Evolutionary conservation across 371 early-diverging fungal genomes (phyloP), one percentile per base, ranked within the genome.

Genomic region (Rhizopus delemar): DNA sequence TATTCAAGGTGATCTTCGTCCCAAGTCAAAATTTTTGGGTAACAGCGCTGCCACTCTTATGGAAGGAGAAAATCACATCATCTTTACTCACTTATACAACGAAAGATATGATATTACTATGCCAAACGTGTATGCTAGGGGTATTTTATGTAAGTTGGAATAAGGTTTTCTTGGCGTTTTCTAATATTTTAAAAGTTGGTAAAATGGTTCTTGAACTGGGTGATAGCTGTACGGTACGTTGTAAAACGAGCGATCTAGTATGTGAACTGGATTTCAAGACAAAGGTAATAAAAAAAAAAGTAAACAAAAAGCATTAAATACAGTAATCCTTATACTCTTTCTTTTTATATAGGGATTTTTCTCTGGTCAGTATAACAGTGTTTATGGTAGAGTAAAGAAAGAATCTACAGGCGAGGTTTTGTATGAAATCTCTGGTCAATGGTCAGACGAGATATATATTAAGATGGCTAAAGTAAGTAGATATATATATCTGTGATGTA

Each of bases 171-270:
- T 22, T 22, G 22, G 22, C 22, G 22, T 22, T 22, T 22, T 22
- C 22, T 22, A 22, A 22, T 31, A 39, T 38, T 8, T 32, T 41
- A 31, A 11, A 49, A 73, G 73, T 73, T 70, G 97, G 97, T 33
- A 95, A 90, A 49, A 95, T 97, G 95, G 83, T 89, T 56, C 67
- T 96, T 57, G 97, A 97, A 66, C 75, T 96, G 39, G 96, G 95
- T 32, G 97, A 95, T 71, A 75, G 72, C 15, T 83, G 88, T 6
- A 72, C 78, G 0, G 85, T 96, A 15, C 80, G 78, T 34, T 95
- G 96, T 66, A 66, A 76, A 41, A 79, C 90, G 65, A 83, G 81
- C 53, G 93, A 91, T 68, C 80, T 95, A 53, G 59, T 84, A 36
- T 91, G 90, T 59, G 84, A 86, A 51, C 70, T 95, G 33, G 96